Conservation (phyloP, 2,329 filamentous ascomycete species). For the Nakataea oryzae region DNA sequence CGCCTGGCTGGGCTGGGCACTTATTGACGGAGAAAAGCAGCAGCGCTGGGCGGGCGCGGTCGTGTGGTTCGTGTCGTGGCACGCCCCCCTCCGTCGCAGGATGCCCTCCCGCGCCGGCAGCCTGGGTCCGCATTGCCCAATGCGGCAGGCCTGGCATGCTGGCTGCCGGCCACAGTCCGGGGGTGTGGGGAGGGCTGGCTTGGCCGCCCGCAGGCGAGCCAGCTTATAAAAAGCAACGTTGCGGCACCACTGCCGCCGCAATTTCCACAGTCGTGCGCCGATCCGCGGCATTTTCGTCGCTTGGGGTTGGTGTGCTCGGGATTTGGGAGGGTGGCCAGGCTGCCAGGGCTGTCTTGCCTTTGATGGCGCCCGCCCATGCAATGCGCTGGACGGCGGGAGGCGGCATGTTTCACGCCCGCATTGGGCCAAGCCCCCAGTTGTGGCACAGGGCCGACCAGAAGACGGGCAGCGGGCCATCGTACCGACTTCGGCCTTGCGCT, state of each 20-base stretch:
- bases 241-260: background rate
- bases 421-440: background rate
- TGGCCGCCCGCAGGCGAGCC: background rate
- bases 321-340: no score
- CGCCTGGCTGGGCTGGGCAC: background rate
- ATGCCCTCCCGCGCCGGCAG: background rate
- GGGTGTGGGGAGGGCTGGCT: background rate
- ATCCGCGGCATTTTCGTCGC: background rate
- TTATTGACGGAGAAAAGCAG: background rate
- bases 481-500: background rate
- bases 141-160: background rate
- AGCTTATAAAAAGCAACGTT: background rate
- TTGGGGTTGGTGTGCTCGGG: no score
- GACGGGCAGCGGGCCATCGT: background rate
- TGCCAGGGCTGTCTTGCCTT: no score
- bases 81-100: background rate
- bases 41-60: background rate
- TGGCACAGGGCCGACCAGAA: background rate
- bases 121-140: background rate
- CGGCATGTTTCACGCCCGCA: background rate
- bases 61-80: no score
- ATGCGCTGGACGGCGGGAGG: background rate
- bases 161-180: background rate
- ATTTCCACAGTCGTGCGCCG: background rate
- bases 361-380: no score